These are phyloP conservation scores for Arthrobotrys musiformis DNA, from an alignment of 2,329 filamentous ascomycete species.

Conservation along the genomic window DNA sequence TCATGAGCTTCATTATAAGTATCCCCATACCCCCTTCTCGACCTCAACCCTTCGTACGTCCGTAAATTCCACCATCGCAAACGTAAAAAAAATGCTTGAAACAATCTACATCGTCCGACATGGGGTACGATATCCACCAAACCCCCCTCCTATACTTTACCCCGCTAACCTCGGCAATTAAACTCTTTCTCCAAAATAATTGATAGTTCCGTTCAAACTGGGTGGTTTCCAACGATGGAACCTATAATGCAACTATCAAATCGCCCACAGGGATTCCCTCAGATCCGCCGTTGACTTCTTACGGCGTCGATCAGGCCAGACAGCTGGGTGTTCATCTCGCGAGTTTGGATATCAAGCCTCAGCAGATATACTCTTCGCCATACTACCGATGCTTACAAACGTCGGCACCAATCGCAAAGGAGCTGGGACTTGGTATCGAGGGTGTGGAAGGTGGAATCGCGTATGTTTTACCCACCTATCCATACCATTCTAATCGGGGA, in stretches of 20 bases:
- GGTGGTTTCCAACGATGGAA: slow-evolving; percentile 83
- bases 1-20: background rate
- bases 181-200: slow-evolving; percentile 40
- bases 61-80: background rate
- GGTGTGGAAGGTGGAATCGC: slow-evolving; percentile 60
- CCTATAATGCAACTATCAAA: slow-evolving; percentile 77
- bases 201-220: slow-evolving; percentile 87
- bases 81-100: slow-evolving; percentile 72
- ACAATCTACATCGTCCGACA: slow-evolving; percentile 79
- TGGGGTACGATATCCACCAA: slow-evolving; percentile 69
- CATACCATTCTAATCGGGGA: too few species aligned
- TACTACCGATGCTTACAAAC: slow-evolving; percentile 92
- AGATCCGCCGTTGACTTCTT: slow-evolving; percentile 85
- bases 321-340: slow-evolving; percentile 74
- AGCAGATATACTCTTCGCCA: slow-evolving; percentile 82
- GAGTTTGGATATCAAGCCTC: slow-evolving; percentile 73
- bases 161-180: slow-evolving; percentile 23
- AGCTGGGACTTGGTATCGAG: slow-evolving; percentile 61
- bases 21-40: background rate
- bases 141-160: slow-evolving; percentile 40
- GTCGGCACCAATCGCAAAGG: slow-evolving; percentile 74
- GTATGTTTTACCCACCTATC: slow-evolving; percentile 31
- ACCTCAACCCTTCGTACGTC: background rate
- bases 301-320: slow-evolving; percentile 84
- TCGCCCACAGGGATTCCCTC: slow-evolving; percentile 88